These are phyloP conservation scores for Ceratocystis diversiconidia DNA, from an alignment of 2,329 filamentous ascomycete species.

Conservation along the genomic window DNA sequence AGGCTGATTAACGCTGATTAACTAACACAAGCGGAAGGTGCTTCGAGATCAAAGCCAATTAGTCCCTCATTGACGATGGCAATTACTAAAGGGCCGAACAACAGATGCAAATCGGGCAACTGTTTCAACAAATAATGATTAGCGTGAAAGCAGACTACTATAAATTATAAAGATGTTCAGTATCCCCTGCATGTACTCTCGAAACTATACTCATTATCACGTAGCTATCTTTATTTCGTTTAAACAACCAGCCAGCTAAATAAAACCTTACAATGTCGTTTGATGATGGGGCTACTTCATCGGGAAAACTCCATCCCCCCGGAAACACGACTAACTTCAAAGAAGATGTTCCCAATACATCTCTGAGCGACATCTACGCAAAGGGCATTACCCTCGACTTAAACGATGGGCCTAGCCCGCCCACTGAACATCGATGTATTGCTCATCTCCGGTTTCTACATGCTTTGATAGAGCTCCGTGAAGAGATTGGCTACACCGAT, in stretches of 20 bases:
- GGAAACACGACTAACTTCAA: neutral
- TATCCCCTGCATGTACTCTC: no score
- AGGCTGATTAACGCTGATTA: no score
- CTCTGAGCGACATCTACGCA: neutral
- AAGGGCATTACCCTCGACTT: neutral
- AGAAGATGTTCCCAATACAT: neutral
- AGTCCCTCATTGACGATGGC: no score
- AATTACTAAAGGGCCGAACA: no score
- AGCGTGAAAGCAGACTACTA: no score
- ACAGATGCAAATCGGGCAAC: no score
- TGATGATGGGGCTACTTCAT: neutral
- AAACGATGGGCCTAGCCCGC: constrained; percentile 10
- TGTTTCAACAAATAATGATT: no score
- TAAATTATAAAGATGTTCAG: no score
- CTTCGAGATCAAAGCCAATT: no score
- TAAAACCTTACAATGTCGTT: neutral
- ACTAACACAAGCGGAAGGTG: no score
- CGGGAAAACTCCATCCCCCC: neutral
- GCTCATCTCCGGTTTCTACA: constrained; percentile 62
- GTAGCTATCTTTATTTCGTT: no score
- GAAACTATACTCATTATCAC: no score
- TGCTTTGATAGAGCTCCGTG: constrained; percentile 51
- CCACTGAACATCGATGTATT: constrained; percentile 40
- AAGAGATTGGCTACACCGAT: constrained; percentile 50
- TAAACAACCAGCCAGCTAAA: neutral